A percentile compares a stretch with the other conserved stretches of the same genome.
Evolutionary conservation across 2,329 filamentous ascomycete species (phyloP).

Genomic region (Bipolaris oryzae): DNA sequence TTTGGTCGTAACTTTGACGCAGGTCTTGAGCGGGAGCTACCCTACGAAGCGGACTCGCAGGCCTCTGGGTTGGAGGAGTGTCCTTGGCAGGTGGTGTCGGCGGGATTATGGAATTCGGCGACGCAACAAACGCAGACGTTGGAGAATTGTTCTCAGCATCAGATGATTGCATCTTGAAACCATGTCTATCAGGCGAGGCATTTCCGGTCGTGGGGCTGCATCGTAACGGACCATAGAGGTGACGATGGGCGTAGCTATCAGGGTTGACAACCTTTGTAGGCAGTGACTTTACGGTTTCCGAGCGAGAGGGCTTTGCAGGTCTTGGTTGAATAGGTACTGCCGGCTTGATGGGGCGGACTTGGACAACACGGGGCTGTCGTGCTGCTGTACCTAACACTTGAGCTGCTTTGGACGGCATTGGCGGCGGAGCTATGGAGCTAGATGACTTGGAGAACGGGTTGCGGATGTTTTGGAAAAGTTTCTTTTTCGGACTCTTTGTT

Average conservation of each 20-base stretch:
- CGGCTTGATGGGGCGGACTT: constrained; percentile 24
- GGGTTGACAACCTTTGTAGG: constrained; percentile 27
- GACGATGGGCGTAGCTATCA: constrained; percentile 16
- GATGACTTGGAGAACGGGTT: constrained; percentile 33
- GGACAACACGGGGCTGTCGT: constrained; percentile 20
- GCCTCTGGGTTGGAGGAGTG: constrained; percentile 40
- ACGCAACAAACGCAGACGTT: not conserved
- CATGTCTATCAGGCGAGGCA: constrained; percentile 17
- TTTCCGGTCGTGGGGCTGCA: constrained; percentile 8
- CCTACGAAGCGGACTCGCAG: constrained; percentile 28
- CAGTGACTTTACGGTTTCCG: constrained; percentile 36
- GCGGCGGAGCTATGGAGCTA: constrained; percentile 4
- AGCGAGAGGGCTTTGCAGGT: constrained; percentile 24
- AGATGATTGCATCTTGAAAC: constrained; percentile 6
- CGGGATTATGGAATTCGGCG: constrained; percentile 27
- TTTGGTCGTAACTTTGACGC: constrained; percentile 21
- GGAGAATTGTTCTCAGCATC: constrained; percentile 9
- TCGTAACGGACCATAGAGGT: constrained; percentile 2
- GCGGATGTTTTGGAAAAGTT: constrained; percentile 45
- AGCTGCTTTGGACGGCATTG: constrained; percentile 36
- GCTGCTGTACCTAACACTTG: constrained; percentile 44
- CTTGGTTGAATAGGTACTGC: constrained; percentile 12
- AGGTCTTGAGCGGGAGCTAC: constrained; percentile 20
- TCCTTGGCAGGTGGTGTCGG: constrained; percentile 54
- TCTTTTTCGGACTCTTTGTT: constrained; percentile 50